Base-by-base conservation (phyloP, 2,329 filamentous ascomycete species). In the Aureobasidium zeae region DNA sequence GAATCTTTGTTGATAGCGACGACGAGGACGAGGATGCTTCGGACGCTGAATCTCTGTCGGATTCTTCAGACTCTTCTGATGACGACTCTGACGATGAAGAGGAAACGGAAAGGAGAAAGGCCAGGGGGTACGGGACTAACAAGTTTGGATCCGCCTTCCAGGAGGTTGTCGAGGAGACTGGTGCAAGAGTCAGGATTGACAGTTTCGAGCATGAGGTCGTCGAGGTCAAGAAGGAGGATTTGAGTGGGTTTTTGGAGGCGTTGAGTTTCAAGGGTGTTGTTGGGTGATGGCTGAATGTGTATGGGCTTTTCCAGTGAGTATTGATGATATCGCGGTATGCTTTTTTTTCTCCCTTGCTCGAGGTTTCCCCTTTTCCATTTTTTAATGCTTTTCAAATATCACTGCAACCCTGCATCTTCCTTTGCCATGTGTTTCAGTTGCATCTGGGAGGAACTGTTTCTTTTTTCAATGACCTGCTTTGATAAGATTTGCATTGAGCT, bases 141-240 rank as follows among this genome's bases (percentile, higher is more conserved):
- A 78, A 83, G 37, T 98, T 98, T 57, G 91, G 91, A 6, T 87
- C 82, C 55, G 89, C 91, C 3, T 98, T 98, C 62, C 87, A 95
- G 60, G 87, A 94, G 57, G 91, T 96, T 1, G 84, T 94, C 2
- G 77, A 82, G 39, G 86, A 95, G 69, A 96, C 89, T 12, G 91
- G 81, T 47, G 86, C 89, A 0, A 69, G 88, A 12, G 87, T 96
- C 15, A 72, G 87, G 48, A 93, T 95, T 58, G 91, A 98, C 64
- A 93, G 85, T 62, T 98, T 98, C 57, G 91, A 98, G 64, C 86
- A 94, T 61, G 94, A 86, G 57, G 91, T 96, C 6, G 88, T 96
- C 34, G 91, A 98, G 62, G 89, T 98, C n/a, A 81, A 81, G 65
- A 95, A 94, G 68, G 91, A 96, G 59, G 91, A 96, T 63, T 67